These are phyloP conservation scores for Barnettozyma californica DNA, from an alignment of 805 yeast species.

Conservation along the genomic window DNA sequence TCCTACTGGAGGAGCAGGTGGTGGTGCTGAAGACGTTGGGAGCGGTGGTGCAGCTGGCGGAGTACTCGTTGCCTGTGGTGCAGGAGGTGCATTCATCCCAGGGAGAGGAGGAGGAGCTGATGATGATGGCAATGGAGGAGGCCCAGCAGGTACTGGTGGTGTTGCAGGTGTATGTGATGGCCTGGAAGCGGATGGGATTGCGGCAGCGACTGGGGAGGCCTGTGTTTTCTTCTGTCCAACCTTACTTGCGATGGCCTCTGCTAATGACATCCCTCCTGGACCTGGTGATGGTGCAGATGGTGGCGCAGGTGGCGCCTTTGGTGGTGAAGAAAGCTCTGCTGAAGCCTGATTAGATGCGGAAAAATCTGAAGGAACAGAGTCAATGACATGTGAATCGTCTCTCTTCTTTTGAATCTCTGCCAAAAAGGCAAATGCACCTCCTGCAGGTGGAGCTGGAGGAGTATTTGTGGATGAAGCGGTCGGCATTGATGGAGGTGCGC, in stretches of 20 bases:
- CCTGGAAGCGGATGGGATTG: conserved; percentile 15
- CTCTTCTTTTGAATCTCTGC: conserved; percentile 54
- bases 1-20: conserved; percentile 4
- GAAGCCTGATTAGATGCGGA: conserved; percentile 12
- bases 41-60: background rate
- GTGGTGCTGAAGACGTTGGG: conserved; percentile 18
- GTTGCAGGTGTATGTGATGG: conserved; percentile 1
- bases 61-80: background rate
- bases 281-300: conserved; percentile 15
- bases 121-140: conserved; percentile 20
- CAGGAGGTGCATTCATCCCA: background rate
- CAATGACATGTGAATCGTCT: conserved; percentile 46
- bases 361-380: conserved; percentile 23
- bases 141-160: conserved; percentile 12
- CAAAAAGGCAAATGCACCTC: conserved; percentile 49
- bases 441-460: conserved; percentile 31
- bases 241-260: conserved; percentile 6
- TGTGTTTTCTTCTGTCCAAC: conserved; percentile 12
- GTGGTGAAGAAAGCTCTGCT: conserved; percentile 13
- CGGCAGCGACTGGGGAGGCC: conserved; percentile 23
- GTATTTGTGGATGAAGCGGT: conserved; percentile 15
- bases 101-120: conserved; percentile 18
- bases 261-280: conserved; percentile 9
- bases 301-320: conserved; percentile 23
- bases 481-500: conserved; percentile 17